Percentiles rank a stretch among this genome's conserved stretches.
phyloP scores from a whole-genome alignment of 2,329 filamentous ascomycete species.

The Cladosporium sp. region DNA sequence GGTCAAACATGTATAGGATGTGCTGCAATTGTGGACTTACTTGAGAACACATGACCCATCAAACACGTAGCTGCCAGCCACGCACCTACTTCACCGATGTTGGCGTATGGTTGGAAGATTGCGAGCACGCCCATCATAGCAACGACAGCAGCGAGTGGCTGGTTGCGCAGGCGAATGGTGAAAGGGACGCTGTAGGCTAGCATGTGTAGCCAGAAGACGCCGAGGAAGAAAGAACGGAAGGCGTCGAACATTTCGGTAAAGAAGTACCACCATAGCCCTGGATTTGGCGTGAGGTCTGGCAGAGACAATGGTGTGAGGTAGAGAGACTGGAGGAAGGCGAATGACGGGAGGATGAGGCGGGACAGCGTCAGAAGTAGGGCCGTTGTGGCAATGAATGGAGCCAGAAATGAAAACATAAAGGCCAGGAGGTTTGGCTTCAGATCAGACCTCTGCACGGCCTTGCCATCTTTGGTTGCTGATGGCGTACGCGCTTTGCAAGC shows the following conservation, averaged over 20 bases:
- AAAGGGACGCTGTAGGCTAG: constrained; percentile 84
- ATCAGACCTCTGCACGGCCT: neutral
- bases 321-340: constrained; percentile 82
- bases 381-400: constrained; percentile 53
- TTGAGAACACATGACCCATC: constrained; percentile 79
- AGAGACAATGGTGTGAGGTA: constrained; percentile 91
- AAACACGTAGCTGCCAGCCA: constrained; percentile 80
- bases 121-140: constrained; percentile 85
- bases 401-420: constrained; percentile 48
- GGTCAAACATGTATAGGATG: neutral
- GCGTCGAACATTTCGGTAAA: constrained; percentile 99
- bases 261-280: constrained; percentile 99
- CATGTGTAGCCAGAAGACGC: constrained; percentile 95
- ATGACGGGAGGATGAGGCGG: constrained; percentile 70
- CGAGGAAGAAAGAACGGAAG: constrained; percentile 94
- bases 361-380: constrained; percentile 66
- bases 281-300: constrained; percentile 89
- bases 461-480: neutral
- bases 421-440: constrained; percentile 18
- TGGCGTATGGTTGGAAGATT: constrained; percentile 96
- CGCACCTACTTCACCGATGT: constrained; percentile 80
- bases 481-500: constrained; percentile 13
- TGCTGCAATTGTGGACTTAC: constrained; percentile 39
- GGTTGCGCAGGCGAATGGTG: constrained; percentile 73
- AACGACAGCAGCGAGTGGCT: constrained; percentile 80